These are phyloP conservation scores for Nepenthes gracilis DNA, from an alignment of 148 eudicot genomes.

Conservation along the genomic window DNA sequence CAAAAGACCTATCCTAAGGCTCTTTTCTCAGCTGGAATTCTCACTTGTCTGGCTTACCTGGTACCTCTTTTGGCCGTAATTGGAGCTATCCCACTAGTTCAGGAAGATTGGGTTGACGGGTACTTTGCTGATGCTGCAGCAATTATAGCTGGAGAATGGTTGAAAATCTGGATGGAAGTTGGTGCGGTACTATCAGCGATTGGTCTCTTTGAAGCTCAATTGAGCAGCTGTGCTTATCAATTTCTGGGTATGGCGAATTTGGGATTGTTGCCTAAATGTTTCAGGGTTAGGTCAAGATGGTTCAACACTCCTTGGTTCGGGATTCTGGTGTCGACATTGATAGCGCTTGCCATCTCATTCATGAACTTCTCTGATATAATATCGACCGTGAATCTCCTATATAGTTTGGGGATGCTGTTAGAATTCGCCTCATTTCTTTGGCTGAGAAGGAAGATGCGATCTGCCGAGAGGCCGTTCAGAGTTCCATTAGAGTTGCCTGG, in stretches of 20 bases:
- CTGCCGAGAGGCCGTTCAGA: conserved; percentile 25
- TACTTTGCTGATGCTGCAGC: conserved; percentile 26
- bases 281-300: conserved; percentile 22
- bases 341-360: conserved; percentile 24
- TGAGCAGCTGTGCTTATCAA: conserved; percentile 34
- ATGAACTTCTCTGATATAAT: conserved; percentile 29
- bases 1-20: conserved; percentile 28
- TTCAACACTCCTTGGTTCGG: conserved; percentile 36
- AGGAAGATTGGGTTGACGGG: conserved; percentile 26
- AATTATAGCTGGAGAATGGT: conserved; percentile 23
- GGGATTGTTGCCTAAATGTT: conserved; percentile 22
- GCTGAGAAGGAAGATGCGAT: conserved; percentile 26
- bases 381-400: conserved; percentile 29
- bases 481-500: conserved; percentile 29
- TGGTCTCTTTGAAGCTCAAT: conserved; percentile 31
- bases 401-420: conserved; percentile 30
- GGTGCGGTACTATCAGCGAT: conserved; percentile 20
- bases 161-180: conserved; percentile 26
- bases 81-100: conserved; percentile 23
- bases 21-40: conserved; percentile 24
- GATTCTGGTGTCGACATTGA: conserved; percentile 18
- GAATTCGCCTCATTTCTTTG: conserved; percentile 38
- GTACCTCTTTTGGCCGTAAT: conserved; percentile 27
- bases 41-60: conserved; percentile 31
- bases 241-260: conserved; percentile 31